These are phyloP conservation scores for Vitis riparia DNA, from an alignment of 164 flowering plant species.

Conservation along the genomic window DNA sequence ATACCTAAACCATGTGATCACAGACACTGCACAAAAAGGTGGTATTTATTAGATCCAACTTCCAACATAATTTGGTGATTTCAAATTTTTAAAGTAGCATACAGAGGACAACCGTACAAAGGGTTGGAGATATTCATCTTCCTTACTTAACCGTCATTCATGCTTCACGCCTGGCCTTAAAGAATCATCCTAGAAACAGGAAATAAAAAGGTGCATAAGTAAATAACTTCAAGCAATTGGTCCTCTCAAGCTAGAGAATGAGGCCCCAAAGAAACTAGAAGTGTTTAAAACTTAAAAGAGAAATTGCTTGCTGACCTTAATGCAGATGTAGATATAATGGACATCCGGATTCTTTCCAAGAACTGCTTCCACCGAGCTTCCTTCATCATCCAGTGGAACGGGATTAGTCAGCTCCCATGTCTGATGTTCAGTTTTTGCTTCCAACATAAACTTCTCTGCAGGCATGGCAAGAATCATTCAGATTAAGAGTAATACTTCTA, in stretches of 20 bases:
- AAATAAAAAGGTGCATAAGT: background rate
- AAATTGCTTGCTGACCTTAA: constrained; percentile 46
- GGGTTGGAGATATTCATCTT: constrained; percentile 2
- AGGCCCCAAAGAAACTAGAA: background rate
- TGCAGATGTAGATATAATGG: constrained; percentile 78
- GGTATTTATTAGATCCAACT: too few relatives aligned
- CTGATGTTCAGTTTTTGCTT: constrained; percentile 30
- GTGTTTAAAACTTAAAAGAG: background rate
- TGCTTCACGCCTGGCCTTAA: background rate
- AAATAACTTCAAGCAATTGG: background rate
- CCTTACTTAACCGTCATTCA: constrained; percentile 3
- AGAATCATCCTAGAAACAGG: constrained; percentile 13
- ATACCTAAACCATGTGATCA: too few relatives aligned
- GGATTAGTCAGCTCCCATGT: constrained; percentile 61
- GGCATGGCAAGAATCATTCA: constrained; percentile 5
- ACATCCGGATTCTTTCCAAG: constrained; percentile 67
- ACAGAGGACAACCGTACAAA: too few relatives aligned
- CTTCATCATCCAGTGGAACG: constrained; percentile 54
- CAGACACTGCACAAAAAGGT: too few relatives aligned
- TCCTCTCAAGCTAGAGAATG: background rate
- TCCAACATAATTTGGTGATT: too few relatives aligned
- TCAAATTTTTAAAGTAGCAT: too few relatives aligned
- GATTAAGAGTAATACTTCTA: constrained; percentile 4
- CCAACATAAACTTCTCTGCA: constrained; percentile 57
- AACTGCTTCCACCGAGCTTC: constrained; percentile 39